A percentile compares a stretch with the other conserved stretches of the same genome.
Conservation (phyloP, 805 yeast genomes). For the Saccharomycopsis sp. region DNA sequence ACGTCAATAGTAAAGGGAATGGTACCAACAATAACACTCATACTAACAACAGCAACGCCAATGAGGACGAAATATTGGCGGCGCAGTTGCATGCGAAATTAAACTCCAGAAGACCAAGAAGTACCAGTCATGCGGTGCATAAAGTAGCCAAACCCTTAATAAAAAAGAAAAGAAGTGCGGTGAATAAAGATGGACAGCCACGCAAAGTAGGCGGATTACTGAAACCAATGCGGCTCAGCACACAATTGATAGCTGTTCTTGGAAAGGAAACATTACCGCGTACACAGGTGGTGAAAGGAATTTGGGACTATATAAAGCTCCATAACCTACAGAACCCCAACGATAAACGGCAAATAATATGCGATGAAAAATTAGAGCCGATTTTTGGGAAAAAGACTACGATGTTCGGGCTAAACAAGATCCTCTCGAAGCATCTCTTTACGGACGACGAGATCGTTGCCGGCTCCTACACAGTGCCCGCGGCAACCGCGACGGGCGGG, state of each 20-base stretch:
- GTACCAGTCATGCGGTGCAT: neutral
- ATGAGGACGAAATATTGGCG: constrained; percentile 48
- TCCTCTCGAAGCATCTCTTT: constrained; percentile 45
- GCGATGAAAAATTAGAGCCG: constrained; percentile 50
- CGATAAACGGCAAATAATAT: constrained; percentile 57
- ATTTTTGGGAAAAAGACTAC: constrained; percentile 56
- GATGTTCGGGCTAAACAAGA: constrained; percentile 53
- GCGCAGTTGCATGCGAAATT: constrained; percentile 34
- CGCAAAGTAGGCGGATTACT: constrained; percentile 26
- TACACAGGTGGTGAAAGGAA: constrained; percentile 59
- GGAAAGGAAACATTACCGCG: constrained; percentile 42
- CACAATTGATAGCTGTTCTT: constrained; percentile 44
- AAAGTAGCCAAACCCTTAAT: constrained; percentile 2
- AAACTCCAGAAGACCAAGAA: constrained; percentile 7
- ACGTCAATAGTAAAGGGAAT: neutral
- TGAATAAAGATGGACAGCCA: constrained; percentile 21
- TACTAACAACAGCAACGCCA: constrained; percentile 22
- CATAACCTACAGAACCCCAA: constrained; percentile 58
- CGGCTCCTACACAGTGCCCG: neutral
- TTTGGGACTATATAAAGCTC: constrained; percentile 67
- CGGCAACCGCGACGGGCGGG: neutral
- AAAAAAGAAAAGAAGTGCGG: constrained; percentile 18
- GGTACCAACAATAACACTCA: constrained; percentile 17
- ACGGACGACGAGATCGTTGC: constrained; percentile 28
- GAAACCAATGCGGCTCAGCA: constrained; percentile 42